A percentile compares a stretch with the other conserved stretches of the same genome.
Evolutionary conservation across 2,329 filamentous ascomycete genomes (phyloP).

Genomic region (Epichloe sp.): DNA sequence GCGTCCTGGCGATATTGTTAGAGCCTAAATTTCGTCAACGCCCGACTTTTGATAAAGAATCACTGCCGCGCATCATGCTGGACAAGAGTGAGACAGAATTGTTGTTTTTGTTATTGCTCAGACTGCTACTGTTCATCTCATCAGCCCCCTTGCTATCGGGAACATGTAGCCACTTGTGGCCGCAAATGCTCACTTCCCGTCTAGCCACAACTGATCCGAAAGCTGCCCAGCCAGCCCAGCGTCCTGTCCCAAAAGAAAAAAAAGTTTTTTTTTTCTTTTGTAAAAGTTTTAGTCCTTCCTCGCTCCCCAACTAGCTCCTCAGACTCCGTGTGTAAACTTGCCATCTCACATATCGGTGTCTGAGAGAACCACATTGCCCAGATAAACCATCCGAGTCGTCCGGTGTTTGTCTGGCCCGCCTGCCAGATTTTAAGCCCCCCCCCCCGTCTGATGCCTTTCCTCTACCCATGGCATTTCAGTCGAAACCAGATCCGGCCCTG

Average conservation of each 20-base stretch:
- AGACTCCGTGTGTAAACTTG: conserved; percentile 1
- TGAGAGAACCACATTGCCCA: neutral
- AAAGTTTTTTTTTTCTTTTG: conserved; percentile 16
- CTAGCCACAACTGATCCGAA: conserved; percentile 4
- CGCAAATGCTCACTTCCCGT: neutral
- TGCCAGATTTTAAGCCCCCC: neutral
- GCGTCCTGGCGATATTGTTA: no score
- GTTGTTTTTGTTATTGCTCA: neutral
- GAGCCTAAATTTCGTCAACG: no score
- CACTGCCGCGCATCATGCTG: neutral
- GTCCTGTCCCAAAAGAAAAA: conserved; percentile 13
- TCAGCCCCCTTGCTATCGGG: neutral
- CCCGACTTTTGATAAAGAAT: no score
- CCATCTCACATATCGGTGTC: neutral
- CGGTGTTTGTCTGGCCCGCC: neutral
- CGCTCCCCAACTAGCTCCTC: neutral
- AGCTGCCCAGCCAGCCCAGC: conserved; percentile 6
- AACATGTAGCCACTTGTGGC: neutral
- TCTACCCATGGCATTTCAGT: neutral
- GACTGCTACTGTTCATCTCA: conserved; percentile 3
- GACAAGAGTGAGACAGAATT: conserved; percentile 2
- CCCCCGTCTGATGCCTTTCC: neutral
- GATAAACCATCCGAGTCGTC: neutral
- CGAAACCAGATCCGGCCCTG: neutral
- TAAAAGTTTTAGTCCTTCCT: conserved; percentile 15